phyloP scores from a whole-genome alignment of 1,284 basidiomycete genomes.

The Trichosporon inkin region DNA sequence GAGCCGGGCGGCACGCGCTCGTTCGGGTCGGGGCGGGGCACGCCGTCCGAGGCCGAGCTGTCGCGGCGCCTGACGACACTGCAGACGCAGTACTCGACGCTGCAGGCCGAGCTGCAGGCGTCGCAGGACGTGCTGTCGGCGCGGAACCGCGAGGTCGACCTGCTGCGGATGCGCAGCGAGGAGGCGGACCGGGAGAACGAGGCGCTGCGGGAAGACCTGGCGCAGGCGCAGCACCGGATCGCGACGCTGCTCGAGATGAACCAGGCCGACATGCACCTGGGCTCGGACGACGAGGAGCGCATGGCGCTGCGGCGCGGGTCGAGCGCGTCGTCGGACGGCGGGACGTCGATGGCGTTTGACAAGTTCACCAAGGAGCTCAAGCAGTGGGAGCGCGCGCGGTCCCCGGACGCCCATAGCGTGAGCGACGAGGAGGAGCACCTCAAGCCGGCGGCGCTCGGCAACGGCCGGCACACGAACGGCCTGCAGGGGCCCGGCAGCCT shows the following conservation, averaged over 20 bases:
- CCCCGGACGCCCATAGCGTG: slow-evolving; percentile 25
- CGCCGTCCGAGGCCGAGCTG: slow-evolving; percentile 60
- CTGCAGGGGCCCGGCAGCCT: background rate
- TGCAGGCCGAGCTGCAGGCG: slow-evolving; percentile 72
- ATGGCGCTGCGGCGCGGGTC: slow-evolving; percentile 20
- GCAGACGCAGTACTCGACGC: slow-evolving; percentile 64
- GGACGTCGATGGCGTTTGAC: slow-evolving; percentile 44
- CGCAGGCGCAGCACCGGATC: slow-evolving; percentile 62
- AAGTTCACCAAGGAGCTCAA: slow-evolving; percentile 49
- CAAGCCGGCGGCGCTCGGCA: background rate
- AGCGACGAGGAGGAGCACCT: slow-evolving; percentile 7
- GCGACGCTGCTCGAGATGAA: slow-evolving; percentile 43
- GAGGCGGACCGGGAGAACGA: slow-evolving; percentile 46
- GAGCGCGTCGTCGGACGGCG: slow-evolving; percentile 31
- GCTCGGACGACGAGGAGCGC: slow-evolving; percentile 30
- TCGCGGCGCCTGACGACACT: slow-evolving; percentile 69
- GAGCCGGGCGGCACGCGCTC: slow-evolving; percentile 55
- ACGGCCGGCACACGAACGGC: background rate
- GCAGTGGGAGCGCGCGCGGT: slow-evolving; percentile 46
- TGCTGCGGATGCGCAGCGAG: slow-evolving; percentile 42
- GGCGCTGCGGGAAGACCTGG: slow-evolving; percentile 65
- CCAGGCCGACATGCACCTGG: slow-evolving; percentile 28
- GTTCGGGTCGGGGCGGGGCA: slow-evolving; percentile 70
- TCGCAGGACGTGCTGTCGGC: slow-evolving; percentile 69
- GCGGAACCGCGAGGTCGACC: slow-evolving; percentile 70